Base-by-base conservation (phyloP, 768 basidiomycete genomes). In the Lactarius hengduanensis region DNA sequence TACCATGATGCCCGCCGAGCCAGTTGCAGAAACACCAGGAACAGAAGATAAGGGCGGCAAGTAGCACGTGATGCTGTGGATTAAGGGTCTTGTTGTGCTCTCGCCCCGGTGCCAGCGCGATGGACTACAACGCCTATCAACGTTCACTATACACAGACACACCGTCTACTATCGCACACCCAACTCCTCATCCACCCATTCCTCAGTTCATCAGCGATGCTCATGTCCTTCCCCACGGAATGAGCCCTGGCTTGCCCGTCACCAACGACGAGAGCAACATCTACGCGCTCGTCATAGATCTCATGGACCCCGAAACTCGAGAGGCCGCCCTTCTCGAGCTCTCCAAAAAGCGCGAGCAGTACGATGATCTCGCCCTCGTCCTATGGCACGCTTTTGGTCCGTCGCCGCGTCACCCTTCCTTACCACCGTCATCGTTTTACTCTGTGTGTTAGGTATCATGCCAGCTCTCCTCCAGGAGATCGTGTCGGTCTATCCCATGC, bases 301-400 rank as follows among this genome's bases (percentile, higher is more conserved):
- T 96, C 32, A 83, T 91, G 81, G 89, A 93, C 73, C 87, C 90
- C 1, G 84, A 80, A 63, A 86, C 89, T n/a, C 84, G 96, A 68
- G 97, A 99, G 75, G 83, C 83, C 2, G 96, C 97, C 2, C 80
- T 99, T 58, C 82, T 98, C 62, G 97, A 99, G 79, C 82, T 99
- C 73, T 96, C 94, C 80, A 98, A 99, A 84, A 98, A 98, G 81
- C 82, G 97, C 69, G 97, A 98, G 78, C 96, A 98, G 77, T 98
- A 96, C 74, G 97, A 99, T 75, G 96, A 99, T 78, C 86, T 99
- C 56, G 97, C 97, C 2, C 84, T 98, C 53, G 92, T 99, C 30
- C 83, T 99, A 8, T 99, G 97, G 97, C 96, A 98, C 73, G 95
- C 95, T 2, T 99, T 98, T 73, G 96, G 96, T 96, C 70, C 64